A percentile compares a stretch with the other conserved stretches of the same genome.
phyloP scores from a whole-genome alignment of 2,329 filamentous ascomycete species.

The Epichloe typhina region DNA sequence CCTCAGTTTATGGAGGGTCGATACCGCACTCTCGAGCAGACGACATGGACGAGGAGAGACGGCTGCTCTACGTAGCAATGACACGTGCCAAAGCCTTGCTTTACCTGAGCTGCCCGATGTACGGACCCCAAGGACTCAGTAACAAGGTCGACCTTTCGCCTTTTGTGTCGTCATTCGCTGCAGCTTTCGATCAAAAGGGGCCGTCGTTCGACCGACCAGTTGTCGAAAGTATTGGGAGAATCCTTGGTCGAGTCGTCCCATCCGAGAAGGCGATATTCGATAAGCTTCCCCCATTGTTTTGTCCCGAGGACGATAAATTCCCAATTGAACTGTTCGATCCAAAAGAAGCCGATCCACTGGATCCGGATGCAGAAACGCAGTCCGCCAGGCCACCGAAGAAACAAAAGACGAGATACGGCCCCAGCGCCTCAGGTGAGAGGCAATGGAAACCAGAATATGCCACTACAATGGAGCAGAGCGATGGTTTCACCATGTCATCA shows the following conservation, averaged over 20 bases:
- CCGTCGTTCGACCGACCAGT: slow-evolving; percentile 53
- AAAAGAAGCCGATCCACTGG: slow-evolving; percentile 14
- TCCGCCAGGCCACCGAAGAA: slow-evolving; percentile 16
- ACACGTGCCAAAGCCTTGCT: slow-evolving; percentile 78
- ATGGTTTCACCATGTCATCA: slow-evolving; percentile 45
- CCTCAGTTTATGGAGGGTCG: slow-evolving; percentile 76
- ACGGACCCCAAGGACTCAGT: slow-evolving; percentile 43
- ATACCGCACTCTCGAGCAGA: slow-evolving; percentile 83
- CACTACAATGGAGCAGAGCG: slow-evolving; percentile 49
- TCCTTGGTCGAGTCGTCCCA: slow-evolving; percentile 52
- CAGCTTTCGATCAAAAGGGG: slow-evolving; percentile 43
- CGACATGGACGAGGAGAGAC: slow-evolving; percentile 74
- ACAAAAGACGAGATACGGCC: slow-evolving; percentile 13
- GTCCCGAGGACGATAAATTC: slow-evolving; percentile 53
- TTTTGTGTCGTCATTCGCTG: slow-evolving; percentile 47
- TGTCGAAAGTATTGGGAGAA: slow-evolving; percentile 55
- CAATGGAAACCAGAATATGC: slow-evolving; percentile 32
- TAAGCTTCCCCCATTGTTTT: slow-evolving; percentile 40
- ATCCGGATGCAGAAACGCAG: slow-evolving; percentile 9
- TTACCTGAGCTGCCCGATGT: slow-evolving; percentile 70
- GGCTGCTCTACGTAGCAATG: slow-evolving; percentile 92
- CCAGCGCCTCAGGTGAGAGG: slow-evolving; percentile 14
- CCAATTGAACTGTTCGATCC: slow-evolving; percentile 46
- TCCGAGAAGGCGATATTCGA: slow-evolving; percentile 39
- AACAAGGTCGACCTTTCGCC: slow-evolving; percentile 54